Evolutionary conservation across 225 moss, liverwort and hornwort species (phyloP).

Genomic region (Pseudisothecium myosuroides): DNA sequence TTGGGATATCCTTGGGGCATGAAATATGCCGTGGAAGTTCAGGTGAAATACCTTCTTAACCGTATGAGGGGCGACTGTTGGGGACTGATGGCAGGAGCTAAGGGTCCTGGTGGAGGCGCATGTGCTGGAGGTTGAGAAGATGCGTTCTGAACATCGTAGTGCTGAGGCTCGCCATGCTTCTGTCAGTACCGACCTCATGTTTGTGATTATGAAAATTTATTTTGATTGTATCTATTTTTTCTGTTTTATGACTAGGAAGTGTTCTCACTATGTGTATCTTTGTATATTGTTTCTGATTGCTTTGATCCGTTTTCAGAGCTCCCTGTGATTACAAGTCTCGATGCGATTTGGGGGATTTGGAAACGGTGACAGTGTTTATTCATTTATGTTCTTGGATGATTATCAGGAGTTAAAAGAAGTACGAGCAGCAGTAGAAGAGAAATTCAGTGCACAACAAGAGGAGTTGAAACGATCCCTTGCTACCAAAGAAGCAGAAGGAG

Average conservation of each 20-base stretch:
- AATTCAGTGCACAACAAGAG: slow-evolving; percentile 57
- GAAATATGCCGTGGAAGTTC: neutral
- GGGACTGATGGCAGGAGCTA: slow-evolving; percentile 47
- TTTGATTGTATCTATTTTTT: neutral
- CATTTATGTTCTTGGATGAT: neutral
- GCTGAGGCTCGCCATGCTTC: slow-evolving; percentile 64
- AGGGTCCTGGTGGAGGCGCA: slow-evolving; percentile 76
- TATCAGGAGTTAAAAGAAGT: slow-evolving; percentile 69
- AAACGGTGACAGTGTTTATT: neutral
- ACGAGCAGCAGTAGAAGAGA: slow-evolving; percentile 39
- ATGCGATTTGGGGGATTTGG: neutral
- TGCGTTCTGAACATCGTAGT: slow-evolving; percentile 77
- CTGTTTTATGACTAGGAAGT: neutral
- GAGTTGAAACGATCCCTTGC: slow-evolving; percentile 54
- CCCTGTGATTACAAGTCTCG: neutral
- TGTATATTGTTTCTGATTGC: neutral
- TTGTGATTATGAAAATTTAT: neutral
- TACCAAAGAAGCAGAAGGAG: slow-evolving; percentile 55
- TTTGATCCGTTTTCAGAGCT: neutral
- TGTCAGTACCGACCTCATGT: slow-evolving; percentile 19
- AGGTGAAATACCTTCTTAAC: neutral
- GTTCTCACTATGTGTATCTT: neutral
- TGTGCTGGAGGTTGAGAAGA: slow-evolving; percentile 65
- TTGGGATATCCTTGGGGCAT: neutral
- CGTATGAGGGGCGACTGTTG: neutral